Conservation (phyloP, 345 rosid species). For the Leavenworthia alabamica region DNA sequence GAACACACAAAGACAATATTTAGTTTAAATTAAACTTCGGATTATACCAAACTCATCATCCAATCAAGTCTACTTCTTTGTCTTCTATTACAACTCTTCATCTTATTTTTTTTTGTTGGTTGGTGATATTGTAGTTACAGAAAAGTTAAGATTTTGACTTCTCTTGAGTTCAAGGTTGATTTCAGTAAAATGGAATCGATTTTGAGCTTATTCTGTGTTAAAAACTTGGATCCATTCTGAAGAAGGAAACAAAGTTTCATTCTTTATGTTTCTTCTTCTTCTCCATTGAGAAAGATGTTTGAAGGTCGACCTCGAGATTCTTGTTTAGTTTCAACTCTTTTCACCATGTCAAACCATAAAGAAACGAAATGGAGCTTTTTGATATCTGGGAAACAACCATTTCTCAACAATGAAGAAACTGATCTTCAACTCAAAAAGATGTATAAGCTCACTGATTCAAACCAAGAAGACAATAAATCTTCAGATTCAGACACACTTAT, state of each 20-base stretch:
- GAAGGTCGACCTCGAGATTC: conserved; percentile 31
- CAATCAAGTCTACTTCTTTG: conserved; percentile 2
- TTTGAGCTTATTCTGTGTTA: conserved; percentile 1
- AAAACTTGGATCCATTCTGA: conserved; percentile 16
- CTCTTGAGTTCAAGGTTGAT: neutral
- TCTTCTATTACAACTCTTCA: neutral
- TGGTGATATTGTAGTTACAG: neutral
- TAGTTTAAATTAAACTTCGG: too few relatives aligned
- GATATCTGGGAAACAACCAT: conserved; percentile 17
- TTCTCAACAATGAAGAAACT: conserved; percentile 16
- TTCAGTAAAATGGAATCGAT: conserved; percentile 4
- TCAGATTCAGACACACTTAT: conserved; percentile 48
- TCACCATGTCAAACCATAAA: conserved; percentile 23
- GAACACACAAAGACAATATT: neutral
- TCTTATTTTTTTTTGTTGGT: neutral
- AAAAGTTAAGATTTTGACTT: conserved; percentile 2
- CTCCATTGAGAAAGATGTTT: conserved; percentile 17
- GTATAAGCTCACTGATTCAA: conserved; percentile 2
- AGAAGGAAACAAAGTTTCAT: conserved; percentile 2
- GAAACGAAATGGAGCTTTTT: conserved; percentile 27
- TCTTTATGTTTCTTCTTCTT: neutral
- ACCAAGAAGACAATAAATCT: conserved; percentile 17
- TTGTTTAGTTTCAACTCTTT: conserved; percentile 31
- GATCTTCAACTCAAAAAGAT: conserved; percentile 18
- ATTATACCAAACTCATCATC: too few relatives aligned